Conservation (phyloP, 2,329 filamentous ascomycete species). For the Stagonosporopsis cucurbitacearum region DNA sequence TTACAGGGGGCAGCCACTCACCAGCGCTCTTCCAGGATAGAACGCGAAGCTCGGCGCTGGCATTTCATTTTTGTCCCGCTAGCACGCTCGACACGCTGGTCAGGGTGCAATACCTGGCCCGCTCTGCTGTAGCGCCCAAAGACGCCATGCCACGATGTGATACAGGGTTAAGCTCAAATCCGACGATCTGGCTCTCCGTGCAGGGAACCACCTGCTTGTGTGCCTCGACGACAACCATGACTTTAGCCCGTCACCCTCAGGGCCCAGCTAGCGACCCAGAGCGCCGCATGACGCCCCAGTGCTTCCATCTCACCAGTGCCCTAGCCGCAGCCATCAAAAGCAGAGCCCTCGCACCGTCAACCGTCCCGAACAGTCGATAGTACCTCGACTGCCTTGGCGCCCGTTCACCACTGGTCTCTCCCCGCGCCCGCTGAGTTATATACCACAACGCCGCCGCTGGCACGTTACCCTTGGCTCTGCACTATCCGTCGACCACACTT, state of each 20-base stretch:
- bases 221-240: conserved; percentile 39
- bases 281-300: conserved; percentile 47
- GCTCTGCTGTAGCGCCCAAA: conserved; percentile 30
- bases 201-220: conserved; percentile 38
- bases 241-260: conserved; percentile 43
- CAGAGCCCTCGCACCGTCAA: conserved; percentile 43
- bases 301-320: conserved; percentile 42
- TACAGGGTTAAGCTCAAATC: conserved; percentile 48
- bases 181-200: conserved; percentile 49
- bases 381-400: conserved; percentile 44
- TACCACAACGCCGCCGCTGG: conserved; percentile 39
- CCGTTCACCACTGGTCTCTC: conserved; percentile 31
- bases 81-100: conserved; percentile 16
- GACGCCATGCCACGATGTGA: conserved; percentile 50
- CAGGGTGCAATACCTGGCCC: conserved; percentile 10
- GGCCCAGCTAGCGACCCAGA: conserved; percentile 40
- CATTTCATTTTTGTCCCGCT: conserved; percentile 40
- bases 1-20: conserved; percentile 31
- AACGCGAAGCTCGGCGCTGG: conserved; percentile 32
- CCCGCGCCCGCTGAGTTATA: conserved; percentile 43
- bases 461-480: conserved; percentile 37
- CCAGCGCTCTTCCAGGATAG: conserved; percentile 30
- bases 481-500: conserved; percentile 26
- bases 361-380: conserved; percentile 45
- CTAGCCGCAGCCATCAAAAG: conserved; percentile 47